Evolutionary conservation across 2,329 filamentous ascomycete genomes (phyloP).

Genomic region (Elsinoe fawcettii): DNA sequence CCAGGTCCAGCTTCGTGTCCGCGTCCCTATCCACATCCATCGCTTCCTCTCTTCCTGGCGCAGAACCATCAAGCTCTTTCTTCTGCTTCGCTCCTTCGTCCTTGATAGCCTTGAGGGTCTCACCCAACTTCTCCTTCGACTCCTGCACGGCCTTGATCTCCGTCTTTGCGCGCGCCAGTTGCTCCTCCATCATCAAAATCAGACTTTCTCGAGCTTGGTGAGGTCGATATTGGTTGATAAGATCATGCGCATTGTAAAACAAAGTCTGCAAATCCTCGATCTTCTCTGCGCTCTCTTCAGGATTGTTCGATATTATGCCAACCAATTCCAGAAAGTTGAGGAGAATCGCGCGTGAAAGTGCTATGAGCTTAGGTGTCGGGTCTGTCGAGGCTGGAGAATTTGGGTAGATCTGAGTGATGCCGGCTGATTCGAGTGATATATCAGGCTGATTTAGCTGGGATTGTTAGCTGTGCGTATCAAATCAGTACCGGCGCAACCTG

Average conservation of each 20-base stretch:
- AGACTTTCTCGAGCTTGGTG: constrained; percentile 86
- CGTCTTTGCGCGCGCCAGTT: constrained; percentile 61
- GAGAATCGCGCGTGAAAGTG: constrained; percentile 78
- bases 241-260: constrained; percentile 84
- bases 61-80: not conserved
- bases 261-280: constrained; percentile 71
- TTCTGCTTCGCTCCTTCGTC: constrained; percentile 3
- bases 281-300: constrained; percentile 59
- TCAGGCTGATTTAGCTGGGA: constrained; percentile 49
- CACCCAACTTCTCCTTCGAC: constrained; percentile 62
- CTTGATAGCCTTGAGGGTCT: constrained; percentile 53
- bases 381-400: constrained; percentile 25
- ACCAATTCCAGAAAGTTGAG: constrained; percentile 83
- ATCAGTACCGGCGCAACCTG: constrained; percentile 25
- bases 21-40: not conserved
- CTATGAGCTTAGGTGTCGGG: constrained; percentile 48
- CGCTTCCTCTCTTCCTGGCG: not conserved
- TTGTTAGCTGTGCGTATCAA: constrained; percentile 17
- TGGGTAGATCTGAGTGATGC: constrained; percentile 63
- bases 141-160: constrained; percentile 64
- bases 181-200: constrained; percentile 80
- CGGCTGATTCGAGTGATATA: constrained; percentile 60
- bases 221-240: constrained; percentile 88
- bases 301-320: constrained; percentile 61
- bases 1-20: not conserved